Evolutionary conservation across 192 early-diverging fungal species (phyloP).

Genomic region (Phlyctochytrium arcticum): DNA sequence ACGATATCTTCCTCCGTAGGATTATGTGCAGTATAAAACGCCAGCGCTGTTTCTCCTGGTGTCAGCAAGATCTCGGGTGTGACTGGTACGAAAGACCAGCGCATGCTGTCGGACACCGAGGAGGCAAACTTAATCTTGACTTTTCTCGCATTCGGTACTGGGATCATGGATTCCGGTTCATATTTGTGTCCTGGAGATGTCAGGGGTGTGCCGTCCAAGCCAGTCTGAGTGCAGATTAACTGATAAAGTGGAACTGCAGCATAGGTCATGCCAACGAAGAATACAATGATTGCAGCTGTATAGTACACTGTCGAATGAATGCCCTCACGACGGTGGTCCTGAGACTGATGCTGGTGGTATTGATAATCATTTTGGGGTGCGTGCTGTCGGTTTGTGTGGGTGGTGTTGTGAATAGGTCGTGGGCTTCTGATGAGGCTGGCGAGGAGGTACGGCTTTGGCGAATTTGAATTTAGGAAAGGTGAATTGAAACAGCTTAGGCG

Average conservation of each 20-base stretch:
- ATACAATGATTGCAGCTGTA: slow-evolving; percentile 73
- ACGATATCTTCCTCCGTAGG: slow-evolving; percentile 80
- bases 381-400: too few species aligned
- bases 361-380: too few species aligned
- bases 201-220: slow-evolving; percentile 84
- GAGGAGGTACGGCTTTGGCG: too few species aligned
- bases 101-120: slow-evolving; percentile 67
- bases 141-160: slow-evolving; percentile 57
- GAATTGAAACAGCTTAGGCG: too few species aligned
- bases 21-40: slow-evolving; percentile 94
- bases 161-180: slow-evolving; percentile 56
- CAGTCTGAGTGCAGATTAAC: slow-evolving; percentile 90
- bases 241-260: slow-evolving; percentile 95
- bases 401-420: too few species aligned
- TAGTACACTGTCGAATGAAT: slow-evolving; percentile 60
- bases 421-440: too few species aligned
- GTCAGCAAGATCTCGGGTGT: slow-evolving; percentile 81
- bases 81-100: slow-evolving; percentile 90
- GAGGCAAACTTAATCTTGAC: slow-evolving; percentile 60
- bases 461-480: too few species aligned
- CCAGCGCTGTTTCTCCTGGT: slow-evolving; percentile 93
- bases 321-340: not conserved
- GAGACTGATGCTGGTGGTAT: not conserved
- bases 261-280: slow-evolving; percentile 82
- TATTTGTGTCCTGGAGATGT: slow-evolving; percentile 58